Evolutionary conservation across 2,329 filamentous ascomycete genomes (phyloP), one percentile per base, ranked within the genome.

Genomic region (Stylonectria norvegica): DNA sequence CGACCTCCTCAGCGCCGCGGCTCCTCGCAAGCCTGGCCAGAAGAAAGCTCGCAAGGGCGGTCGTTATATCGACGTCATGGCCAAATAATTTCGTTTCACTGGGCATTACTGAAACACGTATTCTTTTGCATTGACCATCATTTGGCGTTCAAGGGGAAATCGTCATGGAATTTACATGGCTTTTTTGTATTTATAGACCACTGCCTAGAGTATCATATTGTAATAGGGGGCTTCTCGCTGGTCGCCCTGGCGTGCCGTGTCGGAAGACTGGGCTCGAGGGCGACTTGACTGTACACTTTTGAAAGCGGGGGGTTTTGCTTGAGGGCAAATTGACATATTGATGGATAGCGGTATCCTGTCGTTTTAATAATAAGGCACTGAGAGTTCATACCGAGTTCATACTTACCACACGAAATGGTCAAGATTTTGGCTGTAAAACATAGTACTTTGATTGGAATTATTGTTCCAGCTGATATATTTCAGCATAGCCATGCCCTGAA

Each of bases 61-160:
- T 20, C 75, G 90, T 19, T 98, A 98, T 71, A 83, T 98, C 20
- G 93, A 98, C 75, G 89, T 98, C 45, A 96, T 97, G 89, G 86
- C 85, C 8, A 83, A 87, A 58, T 76, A 66, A 54, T 36, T 32
- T 38, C 33, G 38, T 23, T 9, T 12, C 9, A 30, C 14, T 10
- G 8, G 9, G 30, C 38, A 28, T 22, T 39, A 25, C 23, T 10
- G 31, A 40, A 33, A 22, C 30, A n/a, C 33, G 23, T 29, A 31
- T 38, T 44, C 30, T 16, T 47, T 43, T 42, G 48, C 32, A 42
- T 31, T 27, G 23, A 14, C 19, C 32, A 25, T 25, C 20, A 33
- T 38, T 32, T 35, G 53, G 51, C 40, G 53, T 53, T 55, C 32
- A 7, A 5, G 7, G 15, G 15, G 30, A n/a, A 7, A 8, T 29